These are phyloP conservation scores for Xylaria telfairii DNA, from an alignment of 495 filamentous ascomycete genomes.

Conservation along the genomic window DNA sequence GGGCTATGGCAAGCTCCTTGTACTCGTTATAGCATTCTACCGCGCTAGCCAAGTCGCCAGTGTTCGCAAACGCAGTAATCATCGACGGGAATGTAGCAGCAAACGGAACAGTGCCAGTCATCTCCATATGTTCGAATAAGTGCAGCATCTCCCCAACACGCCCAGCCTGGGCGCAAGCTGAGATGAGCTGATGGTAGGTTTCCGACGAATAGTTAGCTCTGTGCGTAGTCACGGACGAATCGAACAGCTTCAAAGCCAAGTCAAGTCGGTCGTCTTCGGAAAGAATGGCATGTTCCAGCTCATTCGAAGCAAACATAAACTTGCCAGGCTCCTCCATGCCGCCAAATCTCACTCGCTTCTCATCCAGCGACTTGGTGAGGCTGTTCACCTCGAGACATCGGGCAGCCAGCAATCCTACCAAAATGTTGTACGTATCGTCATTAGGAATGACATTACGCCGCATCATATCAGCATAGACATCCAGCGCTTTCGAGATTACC, in stretches of 20 bases:
- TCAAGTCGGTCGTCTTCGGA: slow-evolving; percentile 84
- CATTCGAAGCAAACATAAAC: slow-evolving; percentile 89
- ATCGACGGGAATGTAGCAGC: slow-evolving; percentile 86
- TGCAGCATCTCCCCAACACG: slow-evolving; percentile 85
- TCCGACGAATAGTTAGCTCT: slow-evolving; percentile 63
- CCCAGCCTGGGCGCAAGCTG: slow-evolving; percentile 80
- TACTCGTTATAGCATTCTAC: slow-evolving; percentile 97
- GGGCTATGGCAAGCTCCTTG: slow-evolving; percentile 77
- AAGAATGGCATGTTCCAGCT: slow-evolving; percentile 81
- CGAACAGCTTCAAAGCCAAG: slow-evolving; percentile 84
- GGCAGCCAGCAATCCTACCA: slow-evolving; percentile 80
- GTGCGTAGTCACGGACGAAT: slow-evolving; percentile 69
- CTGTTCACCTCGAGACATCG: slow-evolving; percentile 75
- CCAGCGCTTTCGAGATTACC: slow-evolving; percentile 85
- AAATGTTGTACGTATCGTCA: slow-evolving; percentile 80
- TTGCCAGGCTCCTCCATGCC: slow-evolving; percentile 85
- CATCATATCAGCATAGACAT: slow-evolving; percentile 96
- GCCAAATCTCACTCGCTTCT: slow-evolving; percentile 78
- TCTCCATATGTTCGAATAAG: slow-evolving; percentile 89
- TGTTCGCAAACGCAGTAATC: slow-evolving; percentile 87
- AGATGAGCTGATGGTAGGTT: slow-evolving; percentile 81
- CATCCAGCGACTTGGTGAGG: slow-evolving; percentile 73
- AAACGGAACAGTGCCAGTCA: slow-evolving; percentile 69
- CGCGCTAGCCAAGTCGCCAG: slow-evolving; percentile 82
- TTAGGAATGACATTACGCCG: slow-evolving; percentile 81